Conservation (phyloP, 202 grass and related monocot species). For the Bolboschoenoplectus hybrid region DNA sequence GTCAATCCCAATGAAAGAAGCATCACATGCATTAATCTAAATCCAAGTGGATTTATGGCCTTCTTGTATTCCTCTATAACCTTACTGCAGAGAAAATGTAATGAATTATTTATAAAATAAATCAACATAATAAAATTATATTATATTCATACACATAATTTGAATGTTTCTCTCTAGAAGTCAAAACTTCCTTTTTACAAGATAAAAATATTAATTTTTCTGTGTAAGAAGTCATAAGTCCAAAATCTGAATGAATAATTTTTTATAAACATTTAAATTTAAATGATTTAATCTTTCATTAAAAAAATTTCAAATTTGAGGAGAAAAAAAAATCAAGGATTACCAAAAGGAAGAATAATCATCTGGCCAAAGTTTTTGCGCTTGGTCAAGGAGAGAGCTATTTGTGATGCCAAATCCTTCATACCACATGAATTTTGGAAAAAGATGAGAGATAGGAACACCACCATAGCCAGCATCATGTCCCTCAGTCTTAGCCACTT, state of each 20-base stretch:
- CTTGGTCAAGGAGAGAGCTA: conserved; percentile 49
- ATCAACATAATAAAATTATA: neutral
- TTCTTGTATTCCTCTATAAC: conserved; percentile 55
- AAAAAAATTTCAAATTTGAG: no score
- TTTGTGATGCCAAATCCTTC: conserved; percentile 86
- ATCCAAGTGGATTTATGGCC: conserved; percentile 35
- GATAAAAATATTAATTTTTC: neutral
- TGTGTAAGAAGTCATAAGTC: no score
- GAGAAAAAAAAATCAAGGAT: neutral
- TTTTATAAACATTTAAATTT: no score
- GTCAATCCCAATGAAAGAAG: conserved; percentile 51
- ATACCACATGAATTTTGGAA: conserved; percentile 91
- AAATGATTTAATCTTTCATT: no score
- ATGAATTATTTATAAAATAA: neutral
- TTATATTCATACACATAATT: neutral
- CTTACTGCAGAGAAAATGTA: conserved; percentile 29
- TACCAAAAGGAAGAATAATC: conserved; percentile 59
- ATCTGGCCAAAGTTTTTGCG: conserved; percentile 84
- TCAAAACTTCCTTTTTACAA: neutral
- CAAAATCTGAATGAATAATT: no score
- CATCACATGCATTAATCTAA: conserved; percentile 44
- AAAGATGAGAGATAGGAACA: conserved; percentile 70
- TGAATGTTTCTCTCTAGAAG: neutral
- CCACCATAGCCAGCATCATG: conserved; percentile 73
- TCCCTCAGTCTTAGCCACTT: conserved; percentile 52